These are phyloP conservation scores for Podaxis mareebaensis DNA, from an alignment of 768 basidiomycete genomes.

Conservation along the genomic window DNA sequence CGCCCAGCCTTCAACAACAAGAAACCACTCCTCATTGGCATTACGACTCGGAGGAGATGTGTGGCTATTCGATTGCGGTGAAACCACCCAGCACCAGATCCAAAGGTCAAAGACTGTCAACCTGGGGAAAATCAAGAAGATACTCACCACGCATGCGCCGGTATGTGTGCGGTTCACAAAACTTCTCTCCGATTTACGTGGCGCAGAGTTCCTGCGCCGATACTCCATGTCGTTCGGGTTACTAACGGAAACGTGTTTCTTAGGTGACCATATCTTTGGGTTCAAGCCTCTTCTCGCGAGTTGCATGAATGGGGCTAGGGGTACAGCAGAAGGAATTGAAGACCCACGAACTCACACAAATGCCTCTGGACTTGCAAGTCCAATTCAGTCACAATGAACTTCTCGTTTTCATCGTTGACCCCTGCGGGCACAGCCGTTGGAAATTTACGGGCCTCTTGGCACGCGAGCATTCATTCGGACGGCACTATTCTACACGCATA, in stretches of 20 bases:
- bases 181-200: not conserved
- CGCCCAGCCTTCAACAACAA: slow-evolving; percentile 75
- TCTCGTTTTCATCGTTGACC: not conserved
- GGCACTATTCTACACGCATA: slow-evolving; percentile 67
- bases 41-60: slow-evolving; percentile 67
- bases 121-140: slow-evolving; percentile 78
- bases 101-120: slow-evolving; percentile 66
- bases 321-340: slow-evolving; percentile 54
- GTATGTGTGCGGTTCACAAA: slow-evolving; percentile 35
- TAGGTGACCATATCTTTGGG: slow-evolving; percentile 85
- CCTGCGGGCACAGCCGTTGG: slow-evolving; percentile 49
- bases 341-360: slow-evolving; percentile 53
- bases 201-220: not conserved
- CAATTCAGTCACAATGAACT: not conserved
- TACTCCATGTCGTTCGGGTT: not conserved
- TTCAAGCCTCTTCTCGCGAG: slow-evolving; percentile 68
- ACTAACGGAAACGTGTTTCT: slow-evolving; percentile 12
- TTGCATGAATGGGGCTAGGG: slow-evolving; percentile 74
- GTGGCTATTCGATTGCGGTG: slow-evolving; percentile 87
- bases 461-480: slow-evolving; percentile 79
- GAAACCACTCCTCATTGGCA: slow-evolving; percentile 76
- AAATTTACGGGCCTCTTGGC: slow-evolving; percentile 89
- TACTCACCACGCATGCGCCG: slow-evolving; percentile 89
- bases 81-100: slow-evolving; percentile 78
- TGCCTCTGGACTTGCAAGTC: slow-evolving; percentile 33